Evolutionary conservation across 805 yeast genomes (phyloP), one percentile per base, ranked within the genome.

Genomic region (Starmerella khaoyaiensis): DNA sequence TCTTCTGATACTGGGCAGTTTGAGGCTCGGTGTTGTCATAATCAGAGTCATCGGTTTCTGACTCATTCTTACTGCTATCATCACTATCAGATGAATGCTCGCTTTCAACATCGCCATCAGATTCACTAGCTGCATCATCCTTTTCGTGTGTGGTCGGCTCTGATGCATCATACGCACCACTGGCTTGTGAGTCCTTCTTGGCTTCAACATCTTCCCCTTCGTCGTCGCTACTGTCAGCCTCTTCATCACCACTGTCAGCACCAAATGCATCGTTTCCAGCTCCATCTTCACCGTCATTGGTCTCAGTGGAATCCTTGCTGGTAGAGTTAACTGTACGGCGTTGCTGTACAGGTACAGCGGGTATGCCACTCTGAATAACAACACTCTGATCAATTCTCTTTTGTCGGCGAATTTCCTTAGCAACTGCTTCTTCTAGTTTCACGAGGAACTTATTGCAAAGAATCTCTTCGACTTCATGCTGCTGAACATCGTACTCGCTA

Each of bases 181-280:
- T 64, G 55, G 83, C 96, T 22, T 83, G 95, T 44, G 82, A 94
- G 7, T 66, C 83, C 41, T 76, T 74, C 28, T 86, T 74, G 50
- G 77, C 93, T 86, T 82, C 80, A 35, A 81, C 80, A 57, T 83
- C 96, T 43, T 81, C 65, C 55, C 86, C 96, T 21, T 83, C 97
- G 45, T 86, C 96, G 61, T 86, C 97, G 23, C 95, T 94, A 12
- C 74, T 94, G 46, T 86, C 97, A 51, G 83, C 83, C 2, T 95
- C 83, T 27, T 86, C 94, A 51, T 83, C 77, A 36, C 69, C 77
- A 36, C 74, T 81, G 20, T 45, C 47, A 7, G 39, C 47, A 11
- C 36, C 42, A 23, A 35, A 30, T 9, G 36, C 34, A 22, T 62
- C 74, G 21, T 51, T 57, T 24, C 55, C 60, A n/a, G 58, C 60